A percentile compares a stretch with the other conserved stretches of the same genome.
phyloP scores from a whole-genome alignment of 208 protist species.

The Acanthamoeba sp. region DNA sequence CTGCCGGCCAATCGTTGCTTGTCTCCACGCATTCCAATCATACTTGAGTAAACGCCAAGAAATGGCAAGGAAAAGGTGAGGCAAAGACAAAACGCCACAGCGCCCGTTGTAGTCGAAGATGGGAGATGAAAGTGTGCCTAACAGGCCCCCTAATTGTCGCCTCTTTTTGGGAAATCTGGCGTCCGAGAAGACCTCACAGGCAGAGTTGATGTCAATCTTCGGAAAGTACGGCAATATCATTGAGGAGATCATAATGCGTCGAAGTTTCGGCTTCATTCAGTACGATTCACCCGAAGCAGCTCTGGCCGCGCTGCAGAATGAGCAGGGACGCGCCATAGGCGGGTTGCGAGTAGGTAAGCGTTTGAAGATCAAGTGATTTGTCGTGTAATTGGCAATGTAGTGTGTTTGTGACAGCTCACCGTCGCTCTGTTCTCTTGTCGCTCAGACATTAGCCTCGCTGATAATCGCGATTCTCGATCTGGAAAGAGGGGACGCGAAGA shows the following conservation, averaged over 20 bases:
- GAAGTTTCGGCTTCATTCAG: conserved; percentile 75
- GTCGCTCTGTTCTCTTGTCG: too few relatives aligned
- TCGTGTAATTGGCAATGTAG: too few relatives aligned
- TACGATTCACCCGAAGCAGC: conserved; percentile 72
- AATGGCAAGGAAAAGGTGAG: too few relatives aligned
- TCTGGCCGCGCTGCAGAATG: background rate
- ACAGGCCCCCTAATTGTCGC: conserved; percentile 61
- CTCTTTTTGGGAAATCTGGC: conserved; percentile 71
- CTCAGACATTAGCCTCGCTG: conserved; percentile 57
- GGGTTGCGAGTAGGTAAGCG: conserved; percentile 16
- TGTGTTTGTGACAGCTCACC: too few relatives aligned
- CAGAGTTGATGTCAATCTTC: conserved; percentile 56
- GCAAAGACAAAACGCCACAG: too few relatives aligned
- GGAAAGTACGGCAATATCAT: conserved; percentile 70
- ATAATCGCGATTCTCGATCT: conserved; percentile 19
- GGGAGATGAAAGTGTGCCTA: background rate
- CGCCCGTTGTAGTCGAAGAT: background rate
- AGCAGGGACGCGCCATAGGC: conserved; percentile 66
- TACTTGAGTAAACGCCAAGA: too few relatives aligned
- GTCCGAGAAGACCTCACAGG: conserved; percentile 68
- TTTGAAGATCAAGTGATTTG: too few relatives aligned
- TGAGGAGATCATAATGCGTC: conserved; percentile 68
- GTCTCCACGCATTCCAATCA: too few relatives aligned
- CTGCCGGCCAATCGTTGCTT: background rate
- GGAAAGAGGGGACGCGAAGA: conserved; percentile 1